Conservation (phyloP, 2,329 filamentous ascomycete genomes). For the Neonectria sp. region DNA sequence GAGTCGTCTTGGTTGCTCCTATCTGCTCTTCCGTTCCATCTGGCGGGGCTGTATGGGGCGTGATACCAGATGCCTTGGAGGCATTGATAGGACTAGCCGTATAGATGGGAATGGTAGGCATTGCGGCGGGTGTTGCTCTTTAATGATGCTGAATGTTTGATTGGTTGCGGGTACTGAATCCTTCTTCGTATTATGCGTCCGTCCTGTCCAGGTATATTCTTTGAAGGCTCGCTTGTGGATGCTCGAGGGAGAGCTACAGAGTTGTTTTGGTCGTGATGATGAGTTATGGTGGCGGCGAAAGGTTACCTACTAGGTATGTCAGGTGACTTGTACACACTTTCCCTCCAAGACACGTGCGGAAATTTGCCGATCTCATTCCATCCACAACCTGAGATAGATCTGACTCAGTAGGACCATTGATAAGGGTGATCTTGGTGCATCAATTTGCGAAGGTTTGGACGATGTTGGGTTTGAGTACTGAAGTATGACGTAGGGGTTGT, state of each 20-base stretch:
- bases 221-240: not conserved
- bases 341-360: slow-evolving; percentile 31
- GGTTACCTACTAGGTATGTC: slow-evolving; percentile 33
- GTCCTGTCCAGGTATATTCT: not conserved
- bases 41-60: slow-evolving; percentile 60
- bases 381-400: slow-evolving; percentile 19
- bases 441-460: not conserved
- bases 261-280: slow-evolving; percentile 9
- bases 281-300: slow-evolving; percentile 10
- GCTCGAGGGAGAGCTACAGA: not conserved
- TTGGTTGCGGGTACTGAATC: not conserved
- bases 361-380: slow-evolving; percentile 43
- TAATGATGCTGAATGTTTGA: not conserved
- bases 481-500: slow-evolving; percentile 6
- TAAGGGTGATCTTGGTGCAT: not conserved
- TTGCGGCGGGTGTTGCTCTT: slow-evolving; percentile 49
- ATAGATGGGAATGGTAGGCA: slow-evolving; percentile 75
- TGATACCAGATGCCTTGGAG: slow-evolving; percentile 65
- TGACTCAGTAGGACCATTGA: not conserved
- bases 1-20: slow-evolving; percentile 43
- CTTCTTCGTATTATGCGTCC: not conserved
- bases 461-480: slow-evolving; percentile 1
- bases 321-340: slow-evolving; percentile 35
- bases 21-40: slow-evolving; percentile 37
- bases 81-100: slow-evolving; percentile 72